Evolutionary conservation across 768 basidiomycete species (phyloP).

Genomic region (Gloeostereum incarnatum): DNA sequence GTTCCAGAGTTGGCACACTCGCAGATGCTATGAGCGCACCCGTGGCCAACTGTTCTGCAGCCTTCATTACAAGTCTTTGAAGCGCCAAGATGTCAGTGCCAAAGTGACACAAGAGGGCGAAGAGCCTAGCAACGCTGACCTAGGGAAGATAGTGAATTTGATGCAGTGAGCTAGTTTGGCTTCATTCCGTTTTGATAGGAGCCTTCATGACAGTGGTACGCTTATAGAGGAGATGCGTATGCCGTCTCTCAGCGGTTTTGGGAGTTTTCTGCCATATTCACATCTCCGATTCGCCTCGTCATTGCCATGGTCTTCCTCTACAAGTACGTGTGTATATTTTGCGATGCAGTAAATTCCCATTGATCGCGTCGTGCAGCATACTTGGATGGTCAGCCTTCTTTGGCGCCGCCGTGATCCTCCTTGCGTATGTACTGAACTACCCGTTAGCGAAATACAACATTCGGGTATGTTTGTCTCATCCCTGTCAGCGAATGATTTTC

Average conservation of each 20-base stretch:
- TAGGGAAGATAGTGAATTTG: constrained; percentile 67
- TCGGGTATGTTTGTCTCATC: constrained; percentile 29
- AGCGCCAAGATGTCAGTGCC: constrained; percentile 47
- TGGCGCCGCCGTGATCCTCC: constrained; percentile 54
- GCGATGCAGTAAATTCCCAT: not conserved
- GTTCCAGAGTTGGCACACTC: constrained; percentile 55
- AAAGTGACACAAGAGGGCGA: constrained; percentile 27
- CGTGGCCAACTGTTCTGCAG: constrained; percentile 64
- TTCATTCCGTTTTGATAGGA: constrained; percentile 3
- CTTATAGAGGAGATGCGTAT: constrained; percentile 55
- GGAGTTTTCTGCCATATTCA: constrained; percentile 59
- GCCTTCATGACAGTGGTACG: too few species aligned
- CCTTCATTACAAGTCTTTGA: constrained; percentile 61
- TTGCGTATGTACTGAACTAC: constrained; percentile 57
- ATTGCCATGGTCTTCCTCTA: constrained; percentile 69
- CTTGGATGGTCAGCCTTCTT: constrained; percentile 74
- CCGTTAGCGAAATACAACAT: constrained; percentile 62
- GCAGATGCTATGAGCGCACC: constrained; percentile 64
- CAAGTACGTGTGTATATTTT: constrained; percentile 31
- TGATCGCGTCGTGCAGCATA: constrained; percentile 29
- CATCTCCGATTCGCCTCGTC: constrained; percentile 50
- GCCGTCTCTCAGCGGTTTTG: constrained; percentile 65
- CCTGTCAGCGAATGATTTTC: not conserved
- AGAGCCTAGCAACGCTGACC: constrained; percentile 36
- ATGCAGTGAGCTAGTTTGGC: constrained; percentile 49